These are phyloP conservation scores for Stagonosporopsis rhizophila DNA, from an alignment of 2,329 filamentous ascomycete species.

Conservation along the genomic window DNA sequence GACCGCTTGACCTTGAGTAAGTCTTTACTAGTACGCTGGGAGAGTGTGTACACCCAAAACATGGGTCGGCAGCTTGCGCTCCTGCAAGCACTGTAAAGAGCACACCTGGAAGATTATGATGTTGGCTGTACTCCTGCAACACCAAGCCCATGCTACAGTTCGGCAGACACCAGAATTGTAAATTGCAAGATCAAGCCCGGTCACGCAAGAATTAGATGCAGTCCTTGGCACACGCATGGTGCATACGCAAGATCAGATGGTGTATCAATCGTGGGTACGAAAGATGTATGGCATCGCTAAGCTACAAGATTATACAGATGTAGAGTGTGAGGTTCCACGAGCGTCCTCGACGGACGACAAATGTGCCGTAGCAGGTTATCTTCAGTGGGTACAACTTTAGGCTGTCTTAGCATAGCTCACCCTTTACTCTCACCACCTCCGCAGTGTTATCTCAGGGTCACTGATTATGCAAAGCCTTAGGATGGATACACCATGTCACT, in stretches of 20 bases:
- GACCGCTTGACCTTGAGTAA: too few species aligned
- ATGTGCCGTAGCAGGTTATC: neutral
- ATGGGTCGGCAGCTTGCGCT: too few species aligned
- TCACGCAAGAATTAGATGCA: neutral
- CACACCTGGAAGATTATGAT: too few species aligned
- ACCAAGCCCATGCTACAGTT: too few species aligned
- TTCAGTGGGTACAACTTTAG: neutral
- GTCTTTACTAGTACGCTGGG: too few species aligned
- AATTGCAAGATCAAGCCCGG: neutral
- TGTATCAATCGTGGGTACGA: too few species aligned
- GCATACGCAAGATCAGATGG: neutral
- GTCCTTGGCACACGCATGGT: neutral
- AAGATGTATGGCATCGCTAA: neutral
- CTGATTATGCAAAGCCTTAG: neutral
- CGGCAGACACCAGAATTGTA: too few species aligned
- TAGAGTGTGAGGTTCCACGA: neutral
- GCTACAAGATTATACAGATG: neutral
- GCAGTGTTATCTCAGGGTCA: neutral
- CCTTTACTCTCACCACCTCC: neutral
- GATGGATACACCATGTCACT: neutral
- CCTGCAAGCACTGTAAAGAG: too few species aligned
- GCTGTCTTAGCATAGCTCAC: neutral
- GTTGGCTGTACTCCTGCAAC: too few species aligned
- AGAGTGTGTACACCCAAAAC: too few species aligned
- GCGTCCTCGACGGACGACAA: neutral